These are phyloP conservation scores for Vitellaria paradoxa DNA, from an alignment of 179 eudicot species.

Conservation along the genomic window DNA sequence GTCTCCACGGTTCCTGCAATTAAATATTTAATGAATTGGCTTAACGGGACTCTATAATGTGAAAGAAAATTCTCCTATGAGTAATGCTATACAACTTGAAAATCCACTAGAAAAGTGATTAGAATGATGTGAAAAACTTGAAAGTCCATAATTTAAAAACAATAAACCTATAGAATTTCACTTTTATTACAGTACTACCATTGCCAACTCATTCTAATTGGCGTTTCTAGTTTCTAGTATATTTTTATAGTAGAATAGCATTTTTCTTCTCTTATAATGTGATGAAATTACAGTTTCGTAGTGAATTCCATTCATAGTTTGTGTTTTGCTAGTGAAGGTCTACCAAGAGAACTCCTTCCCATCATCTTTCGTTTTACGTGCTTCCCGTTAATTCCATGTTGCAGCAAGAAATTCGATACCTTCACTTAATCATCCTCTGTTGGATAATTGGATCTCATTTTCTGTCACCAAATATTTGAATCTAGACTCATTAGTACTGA, in stretches of 20 bases:
- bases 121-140: too few species aligned
- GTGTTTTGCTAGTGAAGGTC: background rate
- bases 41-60: background rate
- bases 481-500: background rate
- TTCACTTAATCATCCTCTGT: background rate
- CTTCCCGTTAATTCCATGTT: background rate
- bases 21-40: background rate
- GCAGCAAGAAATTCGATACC: background rate
- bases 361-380: background rate
- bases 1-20: background rate
- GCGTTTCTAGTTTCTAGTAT: too few species aligned
- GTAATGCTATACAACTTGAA: too few species aligned
- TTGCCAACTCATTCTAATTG: too few species aligned
- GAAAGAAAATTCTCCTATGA: background rate
- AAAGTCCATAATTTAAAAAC: too few species aligned
- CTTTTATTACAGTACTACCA: too few species aligned
- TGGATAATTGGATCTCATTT: background rate
- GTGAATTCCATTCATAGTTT: background rate
- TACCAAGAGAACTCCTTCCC: constrained; percentile 2
- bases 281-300: background rate
- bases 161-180: too few species aligned
- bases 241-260: too few species aligned
- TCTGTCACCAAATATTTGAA: background rate
- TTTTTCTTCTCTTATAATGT: background rate
- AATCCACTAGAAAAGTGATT: too few species aligned